These are phyloP conservation scores for Amesomyces nigricolor DNA, from an alignment of 2,329 filamentous ascomycete genomes.

Conservation along the genomic window DNA sequence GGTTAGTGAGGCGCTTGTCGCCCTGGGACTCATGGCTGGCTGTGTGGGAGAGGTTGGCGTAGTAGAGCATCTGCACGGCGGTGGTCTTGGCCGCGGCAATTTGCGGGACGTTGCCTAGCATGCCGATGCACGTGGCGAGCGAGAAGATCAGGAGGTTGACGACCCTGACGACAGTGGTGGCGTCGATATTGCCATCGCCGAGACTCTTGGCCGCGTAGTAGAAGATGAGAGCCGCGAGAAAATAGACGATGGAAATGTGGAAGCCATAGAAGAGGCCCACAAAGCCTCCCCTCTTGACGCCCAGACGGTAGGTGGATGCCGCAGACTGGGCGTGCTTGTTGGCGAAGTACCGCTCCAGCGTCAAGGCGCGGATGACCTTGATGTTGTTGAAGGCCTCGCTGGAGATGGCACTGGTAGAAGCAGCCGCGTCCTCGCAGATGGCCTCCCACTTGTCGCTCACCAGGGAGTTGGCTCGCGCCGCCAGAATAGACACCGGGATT, in stretches of 20 bases:
- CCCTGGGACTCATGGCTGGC: conserved; percentile 55
- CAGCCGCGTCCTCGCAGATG: conserved; percentile 57
- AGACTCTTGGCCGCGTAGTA: conserved; percentile 72
- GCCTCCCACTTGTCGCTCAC: conserved; percentile 68
- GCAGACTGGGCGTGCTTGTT: conserved; percentile 54
- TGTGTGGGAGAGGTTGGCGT: conserved; percentile 53
- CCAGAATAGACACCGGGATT: conserved; percentile 59
- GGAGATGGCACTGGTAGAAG: conserved; percentile 56
- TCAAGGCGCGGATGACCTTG: conserved; percentile 68
- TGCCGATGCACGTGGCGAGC: conserved; percentile 63
- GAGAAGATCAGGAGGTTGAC: conserved; percentile 81
- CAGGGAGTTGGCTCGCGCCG: conserved; percentile 59
- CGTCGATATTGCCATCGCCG: conserved; percentile 41
- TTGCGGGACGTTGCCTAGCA: conserved; percentile 73
- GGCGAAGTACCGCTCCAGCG: conserved; percentile 66
- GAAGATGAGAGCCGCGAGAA: conserved; percentile 73
- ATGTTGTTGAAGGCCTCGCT: conserved; percentile 75
- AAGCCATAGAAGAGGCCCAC: conserved; percentile 70
- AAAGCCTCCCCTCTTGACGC: conserved; percentile 59
- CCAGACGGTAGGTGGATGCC: conserved; percentile 50
- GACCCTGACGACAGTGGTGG: conserved; percentile 62
- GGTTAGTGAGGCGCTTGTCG: conserved; percentile 28
- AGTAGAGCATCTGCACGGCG: conserved; percentile 65
- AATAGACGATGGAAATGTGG: conserved; percentile 66
- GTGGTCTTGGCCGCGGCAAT: conserved; percentile 68